Evolutionary conservation across 345 rosid genomes (phyloP).

Genomic region (Corymbia maculata): DNA sequence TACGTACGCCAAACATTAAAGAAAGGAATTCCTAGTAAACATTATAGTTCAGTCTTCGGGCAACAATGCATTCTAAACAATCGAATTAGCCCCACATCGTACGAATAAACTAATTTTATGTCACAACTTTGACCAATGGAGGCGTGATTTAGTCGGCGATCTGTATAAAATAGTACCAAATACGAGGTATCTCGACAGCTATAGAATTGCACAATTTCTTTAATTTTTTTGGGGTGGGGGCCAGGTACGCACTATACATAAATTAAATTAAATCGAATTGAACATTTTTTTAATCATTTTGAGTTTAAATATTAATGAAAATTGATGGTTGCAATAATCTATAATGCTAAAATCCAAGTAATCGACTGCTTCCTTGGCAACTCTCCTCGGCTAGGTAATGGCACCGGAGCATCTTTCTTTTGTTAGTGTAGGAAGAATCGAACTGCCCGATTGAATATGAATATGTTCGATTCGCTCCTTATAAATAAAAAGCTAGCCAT

Average conservation of each 20-base stretch:
- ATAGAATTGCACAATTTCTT: background rate
- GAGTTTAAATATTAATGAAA: background rate
- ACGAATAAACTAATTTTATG: background rate
- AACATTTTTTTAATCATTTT: background rate
- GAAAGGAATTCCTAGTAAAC: background rate
- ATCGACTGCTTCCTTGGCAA: background rate
- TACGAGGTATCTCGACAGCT: background rate
- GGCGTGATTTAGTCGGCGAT: background rate
- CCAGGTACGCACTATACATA: background rate
- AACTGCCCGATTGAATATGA: background rate
- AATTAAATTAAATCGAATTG: background rate
- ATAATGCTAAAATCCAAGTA: background rate
- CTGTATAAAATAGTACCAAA: background rate
- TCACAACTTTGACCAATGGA: background rate
- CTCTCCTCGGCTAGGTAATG: background rate
- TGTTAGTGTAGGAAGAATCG: background rate
- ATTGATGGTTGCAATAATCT: background rate
- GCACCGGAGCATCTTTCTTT: background rate
- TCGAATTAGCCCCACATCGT: background rate
- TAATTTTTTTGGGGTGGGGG: background rate
- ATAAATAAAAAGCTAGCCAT: background rate
- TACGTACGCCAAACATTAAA: background rate
- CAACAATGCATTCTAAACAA: background rate
- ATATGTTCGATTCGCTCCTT: background rate
- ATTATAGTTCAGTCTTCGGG: too few species aligned